Evolutionary conservation across 164 flowering plant genomes (phyloP).

Genomic region (Akebia trifoliata): DNA sequence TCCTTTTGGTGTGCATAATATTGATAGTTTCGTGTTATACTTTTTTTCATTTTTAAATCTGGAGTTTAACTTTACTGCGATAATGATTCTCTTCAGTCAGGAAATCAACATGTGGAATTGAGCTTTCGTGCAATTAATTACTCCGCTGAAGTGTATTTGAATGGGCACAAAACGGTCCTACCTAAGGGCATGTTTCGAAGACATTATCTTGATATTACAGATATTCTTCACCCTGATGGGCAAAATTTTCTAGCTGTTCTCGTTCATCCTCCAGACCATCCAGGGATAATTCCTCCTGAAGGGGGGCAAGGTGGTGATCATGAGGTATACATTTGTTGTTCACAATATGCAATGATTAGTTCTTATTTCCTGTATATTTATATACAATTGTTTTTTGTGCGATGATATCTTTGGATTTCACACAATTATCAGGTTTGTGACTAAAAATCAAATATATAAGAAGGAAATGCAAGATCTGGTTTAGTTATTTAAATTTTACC

Average conservation of each 20-base stretch:
- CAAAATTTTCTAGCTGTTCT: constrained; percentile 81
- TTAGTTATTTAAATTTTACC: no score
- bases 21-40: neutral
- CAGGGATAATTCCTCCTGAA: constrained; percentile 77
- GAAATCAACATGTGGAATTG: constrained; percentile 67
- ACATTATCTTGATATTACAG: constrained; percentile 82
- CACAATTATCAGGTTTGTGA: no score
- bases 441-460: no score
- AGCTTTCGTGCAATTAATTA: constrained; percentile 93
- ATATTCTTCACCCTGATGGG: constrained; percentile 66
- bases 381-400: no score
- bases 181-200: constrained; percentile 97
- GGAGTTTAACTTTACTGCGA: no score
- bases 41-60: constrained; percentile 7
- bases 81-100: no score
- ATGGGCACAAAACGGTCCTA: constrained; percentile 78
- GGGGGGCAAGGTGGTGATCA: constrained; percentile 99
- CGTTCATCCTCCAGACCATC: constrained; percentile 92
- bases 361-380: neutral
- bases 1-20: no score
- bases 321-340: constrained; percentile 48
- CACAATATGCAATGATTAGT: neutral
- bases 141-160: constrained; percentile 85
- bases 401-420: no score
- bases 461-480: no score